phyloP scores from a whole-genome alignment of 225 moss, liverwort and hornwort genomes.

The Pleurozium schreberi region DNA sequence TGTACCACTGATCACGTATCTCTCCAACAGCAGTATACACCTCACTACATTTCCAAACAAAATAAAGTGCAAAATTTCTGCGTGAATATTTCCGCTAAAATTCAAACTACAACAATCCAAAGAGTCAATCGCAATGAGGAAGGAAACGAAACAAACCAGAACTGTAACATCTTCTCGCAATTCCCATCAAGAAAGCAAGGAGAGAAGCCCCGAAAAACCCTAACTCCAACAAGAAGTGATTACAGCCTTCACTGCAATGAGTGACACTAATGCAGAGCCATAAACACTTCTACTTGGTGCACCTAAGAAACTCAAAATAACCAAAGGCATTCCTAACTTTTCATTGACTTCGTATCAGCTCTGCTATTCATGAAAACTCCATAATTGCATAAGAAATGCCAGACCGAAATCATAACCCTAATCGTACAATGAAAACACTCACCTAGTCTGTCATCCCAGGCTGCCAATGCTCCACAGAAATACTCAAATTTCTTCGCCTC shows the following conservation, averaged over 20 bases:
- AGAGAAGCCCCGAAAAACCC: not conserved
- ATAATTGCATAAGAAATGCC: not conserved
- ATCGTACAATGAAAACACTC: not conserved
- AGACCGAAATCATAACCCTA: not conserved
- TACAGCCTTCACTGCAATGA: not conserved
- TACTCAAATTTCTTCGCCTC: not conserved
- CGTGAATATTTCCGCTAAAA: not conserved
- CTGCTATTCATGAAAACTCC: not conserved
- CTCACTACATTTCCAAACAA: not conserved
- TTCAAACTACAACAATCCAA: not conserved
- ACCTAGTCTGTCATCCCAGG: slow-evolving; percentile 20
- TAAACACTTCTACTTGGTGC: not conserved
- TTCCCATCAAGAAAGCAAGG: not conserved
- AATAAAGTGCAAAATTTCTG: not conserved
- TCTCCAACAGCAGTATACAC: not conserved
- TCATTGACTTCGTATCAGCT: not conserved
- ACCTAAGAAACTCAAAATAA: not conserved
- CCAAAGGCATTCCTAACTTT: not conserved
- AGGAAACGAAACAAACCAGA: not conserved
- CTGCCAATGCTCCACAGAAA: not conserved
- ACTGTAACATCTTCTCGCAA: not conserved
- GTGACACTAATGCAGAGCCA: not conserved
- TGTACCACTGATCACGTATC: not conserved
- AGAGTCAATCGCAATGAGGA: not conserved
- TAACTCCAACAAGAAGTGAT: not conserved